A percentile compares a stretch with the other conserved stretches of the same genome.
Conservation (phyloP, 768 basidiomycete genomes). For the Lentinula edodes region DNA sequence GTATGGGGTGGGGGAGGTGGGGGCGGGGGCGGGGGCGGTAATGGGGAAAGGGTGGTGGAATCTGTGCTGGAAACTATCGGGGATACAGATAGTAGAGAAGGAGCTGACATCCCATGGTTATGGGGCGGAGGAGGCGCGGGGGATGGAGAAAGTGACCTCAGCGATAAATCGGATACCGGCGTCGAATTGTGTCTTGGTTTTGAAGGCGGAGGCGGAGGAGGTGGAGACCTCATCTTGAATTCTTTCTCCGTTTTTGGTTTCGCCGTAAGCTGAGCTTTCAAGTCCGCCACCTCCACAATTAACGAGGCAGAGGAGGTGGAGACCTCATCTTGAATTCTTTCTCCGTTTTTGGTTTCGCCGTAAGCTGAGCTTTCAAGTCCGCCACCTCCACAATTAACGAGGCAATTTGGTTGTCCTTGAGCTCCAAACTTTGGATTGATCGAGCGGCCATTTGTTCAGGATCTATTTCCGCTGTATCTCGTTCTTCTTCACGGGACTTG, state of each 20-base stretch:
- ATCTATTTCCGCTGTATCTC: constrained; percentile 48
- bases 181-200: constrained; percentile 24
- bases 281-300: constrained; percentile 37
- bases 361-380: constrained; percentile 44
- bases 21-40: constrained; percentile 20
- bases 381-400: constrained; percentile 32
- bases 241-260: constrained; percentile 63
- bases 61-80: constrained; percentile 9
- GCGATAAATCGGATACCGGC: constrained; percentile 2
- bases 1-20: constrained; percentile 20
- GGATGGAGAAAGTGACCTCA: constrained; percentile 20
- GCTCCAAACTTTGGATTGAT: constrained; percentile 61
- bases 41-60: constrained; percentile 19
- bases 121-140: constrained; percentile 21
- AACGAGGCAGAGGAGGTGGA: constrained; percentile 61
- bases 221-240: constrained; percentile 62
- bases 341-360: constrained; percentile 54
- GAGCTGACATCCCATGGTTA: not conserved
- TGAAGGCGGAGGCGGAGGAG: constrained; percentile 56
- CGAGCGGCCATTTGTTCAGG: constrained; percentile 64
- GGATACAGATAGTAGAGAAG: not conserved
- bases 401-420: constrained; percentile 63
- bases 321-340: constrained; percentile 67
- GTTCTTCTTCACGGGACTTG: constrained; percentile 48
- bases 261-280: constrained; percentile 45